These are phyloP conservation scores for Ramularia endophylla DNA, from an alignment of 2,329 filamentous ascomycete genomes.

Conservation along the genomic window DNA sequence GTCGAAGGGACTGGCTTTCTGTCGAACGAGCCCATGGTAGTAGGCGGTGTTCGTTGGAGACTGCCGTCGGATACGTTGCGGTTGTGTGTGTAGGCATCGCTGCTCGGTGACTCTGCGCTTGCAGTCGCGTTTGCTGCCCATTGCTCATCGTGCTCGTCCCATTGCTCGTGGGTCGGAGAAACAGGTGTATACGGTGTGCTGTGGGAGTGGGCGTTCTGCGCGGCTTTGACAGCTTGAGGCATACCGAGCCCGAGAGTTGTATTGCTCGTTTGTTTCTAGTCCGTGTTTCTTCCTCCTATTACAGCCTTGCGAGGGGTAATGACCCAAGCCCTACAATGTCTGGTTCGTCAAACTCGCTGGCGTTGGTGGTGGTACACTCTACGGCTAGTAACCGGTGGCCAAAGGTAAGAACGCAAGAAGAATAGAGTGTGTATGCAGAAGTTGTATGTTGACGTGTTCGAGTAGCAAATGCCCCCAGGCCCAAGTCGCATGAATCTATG, in stretches of 20 bases:
- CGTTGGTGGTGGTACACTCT: no score
- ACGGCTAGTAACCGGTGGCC: no score
- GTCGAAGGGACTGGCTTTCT: conserved; percentile 10
- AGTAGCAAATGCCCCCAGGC: no score
- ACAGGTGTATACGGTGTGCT: conserved; percentile 3
- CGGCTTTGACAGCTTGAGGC: conserved; percentile 6
- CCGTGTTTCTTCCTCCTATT: no score
- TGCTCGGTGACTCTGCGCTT: conserved; percentile 11
- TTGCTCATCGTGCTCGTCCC: conserved; percentile 5
- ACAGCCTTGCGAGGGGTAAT: no score
- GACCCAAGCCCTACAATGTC: no score
- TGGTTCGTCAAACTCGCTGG: no score
- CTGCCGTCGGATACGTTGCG: conserved; percentile 14
- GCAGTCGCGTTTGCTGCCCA: background rate
- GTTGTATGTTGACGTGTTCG: no score
- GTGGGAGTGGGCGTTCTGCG: conserved; percentile 2
- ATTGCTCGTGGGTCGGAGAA: conserved; percentile 6
- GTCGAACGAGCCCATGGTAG: conserved; percentile 7
- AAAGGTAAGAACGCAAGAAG: no score
- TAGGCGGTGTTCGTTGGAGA: conserved; percentile 12
- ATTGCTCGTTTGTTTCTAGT: no score
- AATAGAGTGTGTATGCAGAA: no score
- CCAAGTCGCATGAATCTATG: no score
- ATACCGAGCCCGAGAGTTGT: background rate
- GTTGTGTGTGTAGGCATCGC: conserved; percentile 10